Base-by-base conservation (phyloP, 78 protist genomes). In the slime mould (Dictyostelium discoideum) region DNA sequence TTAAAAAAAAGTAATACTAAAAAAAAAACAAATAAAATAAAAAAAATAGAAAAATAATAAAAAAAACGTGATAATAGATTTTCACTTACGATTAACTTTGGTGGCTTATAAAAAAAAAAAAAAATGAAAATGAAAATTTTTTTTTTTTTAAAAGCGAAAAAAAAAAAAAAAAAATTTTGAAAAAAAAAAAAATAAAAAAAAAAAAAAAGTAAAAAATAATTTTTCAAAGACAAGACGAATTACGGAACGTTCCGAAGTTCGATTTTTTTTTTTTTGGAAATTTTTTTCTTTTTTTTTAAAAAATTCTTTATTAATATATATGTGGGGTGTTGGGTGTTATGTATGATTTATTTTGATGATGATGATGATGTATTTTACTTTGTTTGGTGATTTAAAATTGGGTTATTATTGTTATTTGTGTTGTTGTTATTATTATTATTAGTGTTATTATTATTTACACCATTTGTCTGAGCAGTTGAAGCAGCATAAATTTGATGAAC, bases 401-500 rank as follows among this genome's bases (percentile, higher is more conserved):
- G 11, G 9, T 69, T 69, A 26, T 29, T 73, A 73, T 73, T 69
- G 26, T 69, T 69, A 10, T 9, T 69, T 8, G 24, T 20, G 8
- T 20, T 69, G 26, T 24, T 24, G 6, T 16, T 69, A 24, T 22
- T 69, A 72, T n/a, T 72, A 72, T 72, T 72, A 72, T n/a, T 72
- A 8, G 1, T 72, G 10, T 72, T 72, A 72, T 72, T 72, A 11
- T 26, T 29, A 73, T 73, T 73, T 11, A 26, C 26, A 26, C 39
- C 39, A 69, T 69, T 76, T 76, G 83, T 2, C 8, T 60, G 69
- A 20, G 69, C 69, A 0, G 83, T 32, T 40, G 84, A 78, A 7
- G 26, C 42, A 26, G 84, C 84, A n/a, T 78, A 42, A 42, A 78
- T n/a, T 78, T 78, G 84, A 80, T 88, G 94, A 29, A 80, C 86